Percentiles rank a stretch among this genome's conserved stretches.
phyloP scores from a whole-genome alignment of 1,139 yeast genomes.

The Lipomyces yarrowii region DNA sequence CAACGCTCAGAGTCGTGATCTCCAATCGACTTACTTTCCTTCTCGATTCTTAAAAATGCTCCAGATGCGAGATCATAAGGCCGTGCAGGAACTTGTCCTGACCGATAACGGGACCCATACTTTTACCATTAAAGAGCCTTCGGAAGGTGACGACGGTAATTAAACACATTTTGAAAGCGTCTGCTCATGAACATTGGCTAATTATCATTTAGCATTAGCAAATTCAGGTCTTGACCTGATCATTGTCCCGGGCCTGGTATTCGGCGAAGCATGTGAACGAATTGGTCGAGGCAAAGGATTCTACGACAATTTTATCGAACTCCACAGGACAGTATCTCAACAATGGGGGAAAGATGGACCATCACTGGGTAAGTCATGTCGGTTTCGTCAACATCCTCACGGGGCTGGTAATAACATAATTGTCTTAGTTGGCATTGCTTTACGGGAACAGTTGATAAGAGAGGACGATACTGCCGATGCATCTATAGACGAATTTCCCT shows the following conservation, averaged over 20 bases:
- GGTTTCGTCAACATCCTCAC: neutral
- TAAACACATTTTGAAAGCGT: neutral
- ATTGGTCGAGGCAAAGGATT: conserved; percentile 95
- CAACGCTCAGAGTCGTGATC: neutral
- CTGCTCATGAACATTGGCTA: neutral
- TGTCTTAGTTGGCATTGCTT: conserved; percentile 63
- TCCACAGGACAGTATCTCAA: conserved; percentile 47
- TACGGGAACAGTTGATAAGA: conserved; percentile 65
- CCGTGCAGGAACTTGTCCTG: conserved; percentile 2
- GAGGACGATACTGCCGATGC: neutral
- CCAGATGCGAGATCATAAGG: conserved; percentile 2
- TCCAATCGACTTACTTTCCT: conserved; percentile 11
- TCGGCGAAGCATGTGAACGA: conserved; percentile 53
- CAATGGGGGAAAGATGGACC: conserved; percentile 32
- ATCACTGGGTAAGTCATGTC: neutral
- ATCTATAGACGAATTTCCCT: conserved; percentile 49
- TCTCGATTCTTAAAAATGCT: conserved; percentile 19
- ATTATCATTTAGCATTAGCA: conserved; percentile 38
- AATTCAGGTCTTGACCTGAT: conserved; percentile 63
- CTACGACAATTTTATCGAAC: conserved; percentile 75
- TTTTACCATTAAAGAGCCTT: conserved; percentile 21
- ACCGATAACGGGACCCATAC: conserved; percentile 7
- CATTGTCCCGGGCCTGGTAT: conserved; percentile 86
- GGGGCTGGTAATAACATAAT: neutral
- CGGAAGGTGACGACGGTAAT: conserved; percentile 20